These are phyloP conservation scores for Allantophomopsis cytisporea DNA, from an alignment of 2,329 filamentous ascomycete genomes.

Conservation along the genomic window DNA sequence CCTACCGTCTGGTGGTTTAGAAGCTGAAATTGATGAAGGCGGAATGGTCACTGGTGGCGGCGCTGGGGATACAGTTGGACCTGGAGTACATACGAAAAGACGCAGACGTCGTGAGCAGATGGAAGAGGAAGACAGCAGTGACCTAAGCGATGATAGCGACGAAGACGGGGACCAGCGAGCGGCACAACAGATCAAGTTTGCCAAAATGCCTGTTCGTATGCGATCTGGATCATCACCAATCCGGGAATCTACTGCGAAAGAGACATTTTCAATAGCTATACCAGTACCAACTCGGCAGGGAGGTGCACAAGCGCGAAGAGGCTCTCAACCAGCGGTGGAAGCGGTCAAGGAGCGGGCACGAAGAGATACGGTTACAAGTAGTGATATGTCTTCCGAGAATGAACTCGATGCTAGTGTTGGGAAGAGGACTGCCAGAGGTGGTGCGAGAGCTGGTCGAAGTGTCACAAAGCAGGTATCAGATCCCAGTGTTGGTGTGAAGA, in stretches of 20 bases:
- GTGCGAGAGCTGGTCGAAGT: constrained; percentile 36
- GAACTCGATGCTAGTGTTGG: constrained; percentile 58
- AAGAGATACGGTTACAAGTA: constrained; percentile 68
- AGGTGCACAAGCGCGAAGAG: constrained; percentile 35
- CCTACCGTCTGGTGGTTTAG: constrained; percentile 39
- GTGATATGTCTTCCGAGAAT: constrained; percentile 73
- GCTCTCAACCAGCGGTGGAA: constrained; percentile 59
- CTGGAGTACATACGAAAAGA: constrained; percentile 52
- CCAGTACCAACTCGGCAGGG: too few species aligned
- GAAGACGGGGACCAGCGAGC: constrained; percentile 61
- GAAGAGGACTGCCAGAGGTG: constrained; percentile 44
- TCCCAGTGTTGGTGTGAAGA: constrained; percentile 21
- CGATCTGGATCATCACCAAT: constrained; percentile 83
- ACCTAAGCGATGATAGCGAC: constrained; percentile 74
- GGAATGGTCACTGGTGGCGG: constrained; percentile 54
- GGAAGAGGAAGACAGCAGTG: constrained; percentile 69
- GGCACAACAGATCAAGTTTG: constrained; percentile 86
- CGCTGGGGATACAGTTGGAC: constrained; percentile 53
- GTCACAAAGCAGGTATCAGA: constrained; percentile 40
- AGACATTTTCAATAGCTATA: constrained; percentile 16
- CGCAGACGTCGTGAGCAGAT: constrained; percentile 57
- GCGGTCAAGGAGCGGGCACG: constrained; percentile 55
- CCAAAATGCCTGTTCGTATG: constrained; percentile 82
- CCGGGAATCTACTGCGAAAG: constrained; percentile 59
- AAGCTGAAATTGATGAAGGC: constrained; percentile 53